Percentiles rank a stretch among this genome's conserved stretches.
Conservation (phyloP, 192 early-diverging fungal genomes). For the Paraglomus brasilianum region DNA sequence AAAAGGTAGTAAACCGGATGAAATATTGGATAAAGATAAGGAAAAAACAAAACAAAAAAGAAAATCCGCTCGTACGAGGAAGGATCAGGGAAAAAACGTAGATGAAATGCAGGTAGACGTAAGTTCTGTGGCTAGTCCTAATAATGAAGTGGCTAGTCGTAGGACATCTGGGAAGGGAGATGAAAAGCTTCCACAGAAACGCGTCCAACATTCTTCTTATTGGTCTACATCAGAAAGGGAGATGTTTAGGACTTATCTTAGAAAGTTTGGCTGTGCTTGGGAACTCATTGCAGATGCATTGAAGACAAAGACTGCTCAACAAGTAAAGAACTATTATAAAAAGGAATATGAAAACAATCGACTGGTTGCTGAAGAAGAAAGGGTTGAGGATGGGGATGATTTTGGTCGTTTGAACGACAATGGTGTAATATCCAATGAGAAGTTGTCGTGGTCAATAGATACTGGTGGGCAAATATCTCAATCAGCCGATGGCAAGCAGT, state of each 20-base stretch:
- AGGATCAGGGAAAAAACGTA: neutral
- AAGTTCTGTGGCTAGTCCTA: neutral
- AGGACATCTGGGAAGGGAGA: neutral
- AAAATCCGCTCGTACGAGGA: neutral
- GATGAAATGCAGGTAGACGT: neutral
- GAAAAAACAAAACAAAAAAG: conserved; percentile 1
- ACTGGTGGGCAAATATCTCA: too few relatives aligned
- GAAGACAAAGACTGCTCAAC: conserved; percentile 73
- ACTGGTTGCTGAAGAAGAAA: neutral
- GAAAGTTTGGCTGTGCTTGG: conserved; percentile 69
- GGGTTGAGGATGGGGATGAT: neutral
- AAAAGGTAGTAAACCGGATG: conserved; percentile 14
- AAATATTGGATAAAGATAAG: neutral
- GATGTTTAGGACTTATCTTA: conserved; percentile 43
- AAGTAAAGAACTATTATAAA: conserved; percentile 74
- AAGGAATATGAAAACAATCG: too few relatives aligned
- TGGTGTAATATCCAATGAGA: neutral
- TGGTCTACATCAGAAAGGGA: conserved; percentile 37
- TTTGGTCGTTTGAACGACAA: neutral
- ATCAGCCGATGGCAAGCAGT: too few relatives aligned
- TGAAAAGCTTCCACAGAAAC: conserved; percentile 14
- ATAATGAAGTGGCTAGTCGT: neutral
- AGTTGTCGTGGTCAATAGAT: too few relatives aligned
- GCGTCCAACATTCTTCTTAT: conserved; percentile 28
- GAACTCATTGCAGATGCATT: conserved; percentile 65